Percentiles rank a stretch among this genome's conserved stretches.
phyloP scores from a whole-genome alignment of 495 filamentous ascomycete genomes.

The Amniculicola lignicola region DNA sequence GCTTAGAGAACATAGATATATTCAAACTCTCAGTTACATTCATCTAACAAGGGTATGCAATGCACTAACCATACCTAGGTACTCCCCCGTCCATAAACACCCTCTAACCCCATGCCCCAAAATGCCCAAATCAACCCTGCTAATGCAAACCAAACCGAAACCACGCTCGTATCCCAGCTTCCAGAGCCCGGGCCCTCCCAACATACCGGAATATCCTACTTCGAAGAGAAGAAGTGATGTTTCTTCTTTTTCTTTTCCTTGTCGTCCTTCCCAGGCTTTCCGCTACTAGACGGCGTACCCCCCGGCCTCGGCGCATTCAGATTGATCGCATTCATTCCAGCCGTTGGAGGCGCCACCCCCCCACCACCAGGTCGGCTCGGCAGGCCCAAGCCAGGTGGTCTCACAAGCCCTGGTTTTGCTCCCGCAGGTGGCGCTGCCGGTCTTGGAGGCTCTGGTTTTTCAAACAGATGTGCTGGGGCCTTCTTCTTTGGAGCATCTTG shows the following conservation, averaged over 20 bases:
- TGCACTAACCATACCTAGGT: too few species aligned
- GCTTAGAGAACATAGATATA: too few species aligned
- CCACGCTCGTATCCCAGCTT: too few species aligned
- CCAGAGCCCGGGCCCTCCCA: too few species aligned
- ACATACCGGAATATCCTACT: slow-evolving; percentile 38
- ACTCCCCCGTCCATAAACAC: too few species aligned
- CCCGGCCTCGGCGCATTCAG: slow-evolving; percentile 43
- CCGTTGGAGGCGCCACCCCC: slow-evolving; percentile 52
- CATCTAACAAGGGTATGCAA: too few species aligned
- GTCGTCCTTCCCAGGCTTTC: slow-evolving; percentile 45
- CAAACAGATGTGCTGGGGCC: slow-evolving; percentile 83
- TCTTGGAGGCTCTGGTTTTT: slow-evolving; percentile 53
- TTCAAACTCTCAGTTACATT: too few species aligned
- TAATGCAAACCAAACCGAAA: too few species aligned
- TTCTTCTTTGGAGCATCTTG: slow-evolving; percentile 73
- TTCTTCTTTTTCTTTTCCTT: slow-evolving; percentile 66
- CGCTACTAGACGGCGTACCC: slow-evolving; percentile 2
- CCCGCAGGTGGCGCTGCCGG: slow-evolving; percentile 47
- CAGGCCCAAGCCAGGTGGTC: slow-evolving; percentile 29
- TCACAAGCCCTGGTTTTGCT: slow-evolving; percentile 41
- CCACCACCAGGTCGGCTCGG: slow-evolving; percentile 20
- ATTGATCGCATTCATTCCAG: slow-evolving; percentile 58
- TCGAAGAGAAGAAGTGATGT: slow-evolving; percentile 71
- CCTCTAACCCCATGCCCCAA: too few species aligned
- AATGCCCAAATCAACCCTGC: too few species aligned